phyloP scores from a whole-genome alignment of 176 grass and related monocot genomes.

The Oryza australiensis region DNA sequence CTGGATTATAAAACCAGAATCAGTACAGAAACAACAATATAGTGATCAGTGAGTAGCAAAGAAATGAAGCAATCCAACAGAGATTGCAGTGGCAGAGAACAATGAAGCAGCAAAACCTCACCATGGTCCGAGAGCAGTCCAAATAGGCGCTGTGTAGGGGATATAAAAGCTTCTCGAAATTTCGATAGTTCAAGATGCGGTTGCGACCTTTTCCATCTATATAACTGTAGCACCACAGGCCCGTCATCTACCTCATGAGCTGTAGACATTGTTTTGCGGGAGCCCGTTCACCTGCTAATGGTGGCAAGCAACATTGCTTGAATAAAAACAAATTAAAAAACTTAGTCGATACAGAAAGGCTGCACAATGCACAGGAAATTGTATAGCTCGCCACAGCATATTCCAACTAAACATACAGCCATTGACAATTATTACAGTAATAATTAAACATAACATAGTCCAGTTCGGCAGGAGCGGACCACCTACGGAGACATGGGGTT shows the following conservation, averaged over 20 bases:
- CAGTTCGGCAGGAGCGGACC: not conserved
- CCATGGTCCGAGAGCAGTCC: conserved; percentile 59
- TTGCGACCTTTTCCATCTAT: conserved; percentile 55
- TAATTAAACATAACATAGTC: not conserved
- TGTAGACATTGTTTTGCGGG: conserved; percentile 40
- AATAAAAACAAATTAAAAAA: conserved; percentile 2
- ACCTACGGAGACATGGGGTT: not conserved
- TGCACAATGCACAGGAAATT: conserved; percentile 4
- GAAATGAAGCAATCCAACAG: conserved; percentile 15
- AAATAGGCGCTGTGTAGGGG: conserved; percentile 65
- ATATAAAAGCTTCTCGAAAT: conserved; percentile 86
- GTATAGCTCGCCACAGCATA: not conserved
- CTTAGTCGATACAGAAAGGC: conserved; percentile 21
- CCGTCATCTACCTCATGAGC: conserved; percentile 58
- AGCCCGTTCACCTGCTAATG: conserved; percentile 40
- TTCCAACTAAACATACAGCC: not conserved
- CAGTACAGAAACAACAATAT: conserved; percentile 1
- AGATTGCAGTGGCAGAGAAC: conserved; percentile 18
- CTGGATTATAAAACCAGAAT: conserved; percentile 50
- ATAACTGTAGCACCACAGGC: conserved; percentile 68
- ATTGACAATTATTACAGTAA: not conserved
- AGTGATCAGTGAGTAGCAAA: conserved; percentile 17
- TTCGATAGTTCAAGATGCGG: conserved; percentile 60
- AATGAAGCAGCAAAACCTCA: conserved; percentile 52
- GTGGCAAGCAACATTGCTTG: conserved; percentile 42